These are phyloP conservation scores for Chondrus crispus DNA, from an alignment of 23 red algal genomes.

Conservation along the genomic window DNA sequence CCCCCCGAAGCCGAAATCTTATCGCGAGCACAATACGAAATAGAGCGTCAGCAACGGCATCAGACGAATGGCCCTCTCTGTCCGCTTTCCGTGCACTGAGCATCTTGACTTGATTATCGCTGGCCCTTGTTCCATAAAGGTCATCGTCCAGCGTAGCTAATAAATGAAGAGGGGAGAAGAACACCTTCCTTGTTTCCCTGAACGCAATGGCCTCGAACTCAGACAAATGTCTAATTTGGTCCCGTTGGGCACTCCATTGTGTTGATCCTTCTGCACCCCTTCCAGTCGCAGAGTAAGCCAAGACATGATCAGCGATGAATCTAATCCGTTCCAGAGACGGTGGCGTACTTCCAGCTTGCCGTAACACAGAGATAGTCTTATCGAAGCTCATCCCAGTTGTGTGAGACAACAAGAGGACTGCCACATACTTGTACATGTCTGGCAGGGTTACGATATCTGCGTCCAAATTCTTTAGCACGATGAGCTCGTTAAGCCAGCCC, in stretches of 20 bases:
- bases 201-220: background rate
- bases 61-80: background rate
- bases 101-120: background rate
- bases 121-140: background rate
- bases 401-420: background rate
- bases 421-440: background rate
- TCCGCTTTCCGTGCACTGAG: background rate
- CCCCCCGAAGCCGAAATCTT: background rate
- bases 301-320: background rate
- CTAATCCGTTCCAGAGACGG: background rate
- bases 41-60: background rate
- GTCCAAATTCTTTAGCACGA: background rate
- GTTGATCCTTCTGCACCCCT: background rate
- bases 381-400: conserved; percentile 8
- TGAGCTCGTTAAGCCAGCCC: background rate
- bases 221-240: background rate
- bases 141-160: background rate
- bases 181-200: background rate
- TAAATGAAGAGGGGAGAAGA: background rate
- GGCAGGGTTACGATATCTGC: background rate
- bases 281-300: background rate
- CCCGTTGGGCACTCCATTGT: background rate
- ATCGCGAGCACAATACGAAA: background rate
- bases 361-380: background rate
- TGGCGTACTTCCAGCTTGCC: background rate